Conservation (phyloP, 805 yeast species). For the Schwanniomyces yamadae region DNA sequence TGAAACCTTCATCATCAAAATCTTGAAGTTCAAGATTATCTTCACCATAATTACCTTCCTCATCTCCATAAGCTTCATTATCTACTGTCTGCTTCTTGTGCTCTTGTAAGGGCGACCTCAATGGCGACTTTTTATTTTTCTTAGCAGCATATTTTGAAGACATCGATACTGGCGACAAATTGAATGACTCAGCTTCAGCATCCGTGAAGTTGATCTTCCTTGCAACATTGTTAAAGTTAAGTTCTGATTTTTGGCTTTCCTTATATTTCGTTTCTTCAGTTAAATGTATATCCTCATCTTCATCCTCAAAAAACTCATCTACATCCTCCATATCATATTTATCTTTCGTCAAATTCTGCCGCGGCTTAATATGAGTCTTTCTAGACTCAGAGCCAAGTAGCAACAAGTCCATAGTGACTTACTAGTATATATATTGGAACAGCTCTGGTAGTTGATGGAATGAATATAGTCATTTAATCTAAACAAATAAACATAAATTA, state of each 20-base stretch:
- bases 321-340: slow-evolving; percentile 65
- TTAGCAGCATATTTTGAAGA: slow-evolving; percentile 15
- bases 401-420: slow-evolving; percentile 33
- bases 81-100: slow-evolving; percentile 4
- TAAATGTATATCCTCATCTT: slow-evolving; percentile 22
- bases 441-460: not conserved
- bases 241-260: slow-evolving; percentile 1
- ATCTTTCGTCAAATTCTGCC: slow-evolving; percentile 49
- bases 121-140: slow-evolving; percentile 27
- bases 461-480: no score
- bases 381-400: slow-evolving; percentile 61
- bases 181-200: slow-evolving; percentile 31
- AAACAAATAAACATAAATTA: slow-evolving; percentile 7
- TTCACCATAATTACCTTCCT: slow-evolving; percentile 14
- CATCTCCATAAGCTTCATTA: slow-evolving; percentile 5
- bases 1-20: slow-evolving; percentile 7
- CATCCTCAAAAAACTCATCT: slow-evolving; percentile 65
- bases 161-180: slow-evolving; percentile 28
- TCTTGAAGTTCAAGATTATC: slow-evolving; percentile 19
- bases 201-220: slow-evolving; percentile 36
- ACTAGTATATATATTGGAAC: not conserved
- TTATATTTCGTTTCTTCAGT: slow-evolving; percentile 11
- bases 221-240: slow-evolving; percentile 25
- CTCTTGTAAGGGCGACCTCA: slow-evolving; percentile 30
- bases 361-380: slow-evolving; percentile 60